Evolutionary conservation across 805 yeast species (phyloP).

Genomic region (Blastobotrys muscicola): DNA sequence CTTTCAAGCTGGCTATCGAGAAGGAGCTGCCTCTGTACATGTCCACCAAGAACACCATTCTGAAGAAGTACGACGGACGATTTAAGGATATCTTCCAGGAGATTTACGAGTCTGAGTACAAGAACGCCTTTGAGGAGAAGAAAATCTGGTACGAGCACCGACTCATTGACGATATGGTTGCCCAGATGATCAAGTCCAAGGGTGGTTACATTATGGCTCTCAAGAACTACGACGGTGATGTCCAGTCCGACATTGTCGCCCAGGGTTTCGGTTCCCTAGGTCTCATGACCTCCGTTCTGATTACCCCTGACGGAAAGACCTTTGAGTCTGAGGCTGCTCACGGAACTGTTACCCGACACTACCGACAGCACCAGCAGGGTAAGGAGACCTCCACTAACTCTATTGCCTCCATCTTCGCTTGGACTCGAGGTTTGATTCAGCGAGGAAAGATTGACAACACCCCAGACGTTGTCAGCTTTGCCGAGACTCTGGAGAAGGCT

Average conservation of each 20-base stretch:
- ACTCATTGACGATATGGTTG: slow-evolving; percentile 96
- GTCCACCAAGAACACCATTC: slow-evolving; percentile 89
- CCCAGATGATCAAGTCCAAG: slow-evolving; percentile 92
- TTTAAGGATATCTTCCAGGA: slow-evolving; percentile 89
- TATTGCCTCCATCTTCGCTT: slow-evolving; percentile 93
- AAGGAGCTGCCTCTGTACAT: slow-evolving; percentile 73
- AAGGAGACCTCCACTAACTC: slow-evolving; percentile 96
- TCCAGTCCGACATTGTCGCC: slow-evolving; percentile 92
- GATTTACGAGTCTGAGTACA: slow-evolving; percentile 63
- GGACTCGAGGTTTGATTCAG: slow-evolving; percentile 90
- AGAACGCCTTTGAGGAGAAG: slow-evolving; percentile 55
- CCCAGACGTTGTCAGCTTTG: slow-evolving; percentile 77
- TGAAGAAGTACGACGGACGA: slow-evolving; percentile 89
- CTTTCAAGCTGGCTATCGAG: slow-evolving; percentile 78
- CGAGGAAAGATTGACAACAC: slow-evolving; percentile 85
- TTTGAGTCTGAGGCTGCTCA: slow-evolving; percentile 98
- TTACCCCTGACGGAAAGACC: slow-evolving; percentile 94
- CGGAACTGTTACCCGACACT: slow-evolving; percentile 97
- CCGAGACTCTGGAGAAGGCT: slow-evolving; percentile 68
- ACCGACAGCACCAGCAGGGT: slow-evolving; percentile 91
- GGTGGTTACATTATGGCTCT: slow-evolving; percentile 94
- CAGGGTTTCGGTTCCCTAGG: slow-evolving; percentile 98
- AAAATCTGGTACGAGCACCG: slow-evolving; percentile 98
- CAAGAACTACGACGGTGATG: slow-evolving; percentile 98
- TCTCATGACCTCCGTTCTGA: slow-evolving; percentile 92